Evolutionary conservation across 2,329 filamentous ascomycete species (phyloP).

Genomic region (Pseudocercospora fijiensis): DNA sequence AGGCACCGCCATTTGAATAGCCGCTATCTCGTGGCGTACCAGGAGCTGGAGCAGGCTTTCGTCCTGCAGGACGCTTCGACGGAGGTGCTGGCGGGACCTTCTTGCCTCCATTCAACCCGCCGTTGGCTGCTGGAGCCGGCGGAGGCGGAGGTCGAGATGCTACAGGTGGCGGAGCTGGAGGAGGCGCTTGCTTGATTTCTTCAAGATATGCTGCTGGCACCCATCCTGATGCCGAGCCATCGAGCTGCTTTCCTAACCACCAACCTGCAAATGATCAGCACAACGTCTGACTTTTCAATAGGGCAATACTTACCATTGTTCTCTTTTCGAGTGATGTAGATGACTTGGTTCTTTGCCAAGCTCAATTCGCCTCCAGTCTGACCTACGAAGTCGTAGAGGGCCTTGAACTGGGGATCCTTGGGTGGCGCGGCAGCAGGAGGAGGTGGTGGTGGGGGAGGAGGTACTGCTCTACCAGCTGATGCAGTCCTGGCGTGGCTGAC

Average conservation of each 20-base stretch:
- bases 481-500: constrained; percentile 42
- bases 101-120: constrained; percentile 42
- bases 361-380: constrained; percentile 83
- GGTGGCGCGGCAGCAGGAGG: constrained; percentile 60
- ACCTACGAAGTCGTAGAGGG: constrained; percentile 86
- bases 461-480: constrained; percentile 49
- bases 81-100: constrained; percentile 74
- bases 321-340: constrained; percentile 92
- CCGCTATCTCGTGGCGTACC: constrained; percentile 67
- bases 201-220: constrained; percentile 91
- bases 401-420: constrained; percentile 78
- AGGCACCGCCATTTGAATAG: constrained; percentile 43
- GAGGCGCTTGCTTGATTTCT: constrained; percentile 62
- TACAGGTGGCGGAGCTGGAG: constrained; percentile 53
- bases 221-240: constrained; percentile 78
- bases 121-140: constrained; percentile 51
- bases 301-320: constrained; percentile 71
- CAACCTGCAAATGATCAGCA: constrained; percentile 63
- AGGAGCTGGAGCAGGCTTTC: constrained; percentile 67
- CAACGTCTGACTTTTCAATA: background rate
- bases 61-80: constrained; percentile 71
- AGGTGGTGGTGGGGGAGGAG: constrained; percentile 60
- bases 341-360: constrained; percentile 73
- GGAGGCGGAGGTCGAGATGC: constrained; percentile 59
- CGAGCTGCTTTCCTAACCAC: constrained; percentile 83